Evolutionary conservation across 2,329 filamentous ascomycete species (phyloP).

Genomic region (Ceratocystis diversiconidia): DNA sequence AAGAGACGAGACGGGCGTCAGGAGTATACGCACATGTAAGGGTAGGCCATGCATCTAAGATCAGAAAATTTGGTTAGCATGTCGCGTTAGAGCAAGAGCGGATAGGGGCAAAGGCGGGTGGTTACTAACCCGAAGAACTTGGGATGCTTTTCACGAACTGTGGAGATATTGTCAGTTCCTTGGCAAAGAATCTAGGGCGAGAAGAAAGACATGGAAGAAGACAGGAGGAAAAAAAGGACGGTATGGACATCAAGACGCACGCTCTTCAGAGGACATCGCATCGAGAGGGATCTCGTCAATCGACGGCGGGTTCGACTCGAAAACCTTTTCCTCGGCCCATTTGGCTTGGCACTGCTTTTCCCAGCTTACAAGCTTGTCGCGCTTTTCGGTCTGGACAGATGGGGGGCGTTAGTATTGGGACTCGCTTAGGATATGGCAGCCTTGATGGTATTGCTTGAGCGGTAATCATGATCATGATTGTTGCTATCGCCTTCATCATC

Average conservation of each 20-base stretch:
- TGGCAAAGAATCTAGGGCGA: neutral
- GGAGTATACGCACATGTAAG: conserved; percentile 24
- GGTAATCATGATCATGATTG: neutral
- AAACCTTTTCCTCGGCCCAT: conserved; percentile 64
- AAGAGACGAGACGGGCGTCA: neutral
- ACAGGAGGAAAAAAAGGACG: neutral
- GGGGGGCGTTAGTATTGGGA: neutral
- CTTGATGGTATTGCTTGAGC: neutral
- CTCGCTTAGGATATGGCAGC: conserved; percentile 8
- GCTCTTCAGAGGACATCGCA: conserved; percentile 56
- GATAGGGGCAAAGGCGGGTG: neutral
- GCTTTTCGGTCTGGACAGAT: conserved; percentile 58
- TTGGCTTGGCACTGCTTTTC: conserved; percentile 63
- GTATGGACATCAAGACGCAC: conserved; percentile 4
- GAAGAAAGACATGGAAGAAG: neutral
- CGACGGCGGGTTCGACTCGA: conserved; percentile 74
- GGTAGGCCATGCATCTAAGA: conserved; percentile 29
- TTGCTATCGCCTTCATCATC: neutral
- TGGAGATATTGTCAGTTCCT: neutral
- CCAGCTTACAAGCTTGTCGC: conserved; percentile 63
- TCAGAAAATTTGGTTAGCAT: neutral
- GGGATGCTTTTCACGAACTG: conserved; percentile 59
- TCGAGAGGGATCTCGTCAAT: conserved; percentile 62
- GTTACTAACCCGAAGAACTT: conserved; percentile 67
- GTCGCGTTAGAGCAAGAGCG: neutral